These are phyloP conservation scores for Phytophthora cactorum DNA, from an alignment of 352 stramenopile species.

Conservation along the genomic window DNA sequence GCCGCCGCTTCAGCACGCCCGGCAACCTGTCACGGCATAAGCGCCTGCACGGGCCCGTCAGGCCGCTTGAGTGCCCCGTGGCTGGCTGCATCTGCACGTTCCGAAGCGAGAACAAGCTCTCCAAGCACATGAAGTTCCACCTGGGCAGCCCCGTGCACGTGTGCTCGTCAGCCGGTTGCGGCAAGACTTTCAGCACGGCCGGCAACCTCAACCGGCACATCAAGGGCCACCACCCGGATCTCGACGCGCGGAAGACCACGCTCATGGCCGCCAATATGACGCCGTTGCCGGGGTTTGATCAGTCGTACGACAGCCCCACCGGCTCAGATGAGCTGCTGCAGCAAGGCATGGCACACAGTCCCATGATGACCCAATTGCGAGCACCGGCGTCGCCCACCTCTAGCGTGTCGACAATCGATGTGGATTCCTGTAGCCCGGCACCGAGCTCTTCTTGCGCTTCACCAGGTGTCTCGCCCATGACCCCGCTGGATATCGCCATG, in stretches of 20 bases:
- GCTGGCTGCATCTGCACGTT: constrained; percentile 58
- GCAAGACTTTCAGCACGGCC: constrained; percentile 68
- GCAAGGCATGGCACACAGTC: not conserved
- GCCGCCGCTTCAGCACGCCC: constrained; percentile 57
- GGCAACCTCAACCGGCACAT: constrained; percentile 71
- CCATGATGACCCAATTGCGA: constrained; percentile 14
- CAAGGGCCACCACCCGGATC: constrained; percentile 54
- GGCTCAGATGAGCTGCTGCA: constrained; percentile 28
- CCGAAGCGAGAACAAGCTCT: constrained; percentile 62
- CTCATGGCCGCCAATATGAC: constrained; percentile 20
- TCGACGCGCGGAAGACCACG: constrained; percentile 35
- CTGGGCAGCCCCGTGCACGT: constrained; percentile 55
- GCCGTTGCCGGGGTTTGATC: constrained; percentile 10
- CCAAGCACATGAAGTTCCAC: constrained; percentile 74
- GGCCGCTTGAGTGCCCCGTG: constrained; percentile 55
- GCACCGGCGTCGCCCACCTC: constrained; percentile 14
- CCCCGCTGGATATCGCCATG: constrained; percentile 17
- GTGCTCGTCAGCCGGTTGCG: constrained; percentile 44
- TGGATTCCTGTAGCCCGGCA: constrained; percentile 14
- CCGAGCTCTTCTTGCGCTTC: constrained; percentile 26
- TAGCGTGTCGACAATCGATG: constrained; percentile 23
- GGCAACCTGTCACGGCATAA: constrained; percentile 71
- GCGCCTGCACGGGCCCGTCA: constrained; percentile 58
- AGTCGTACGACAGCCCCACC: constrained; percentile 39
- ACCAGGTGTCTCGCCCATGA: constrained; percentile 9